Conservation (phyloP, 2,329 filamentous ascomycete genomes). For the Sphaerostilbella broomeana region DNA sequence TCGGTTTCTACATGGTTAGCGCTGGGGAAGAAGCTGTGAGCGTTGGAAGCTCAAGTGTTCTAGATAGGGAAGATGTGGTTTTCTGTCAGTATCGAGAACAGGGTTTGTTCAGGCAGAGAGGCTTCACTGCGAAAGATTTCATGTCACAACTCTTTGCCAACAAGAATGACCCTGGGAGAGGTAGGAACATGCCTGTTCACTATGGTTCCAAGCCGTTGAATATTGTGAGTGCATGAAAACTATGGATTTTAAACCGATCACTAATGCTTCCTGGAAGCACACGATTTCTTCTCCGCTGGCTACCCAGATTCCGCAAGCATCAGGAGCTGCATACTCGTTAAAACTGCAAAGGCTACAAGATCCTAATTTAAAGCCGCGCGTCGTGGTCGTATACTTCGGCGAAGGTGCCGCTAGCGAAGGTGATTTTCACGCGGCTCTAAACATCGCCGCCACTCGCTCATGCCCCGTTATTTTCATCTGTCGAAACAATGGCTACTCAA, state of each 20-base stretch:
- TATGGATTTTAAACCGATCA: background rate
- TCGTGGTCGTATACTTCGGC: slow-evolving; percentile 81
- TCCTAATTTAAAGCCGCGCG: slow-evolving; percentile 57
- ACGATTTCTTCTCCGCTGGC: slow-evolving; percentile 78
- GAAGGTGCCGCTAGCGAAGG: slow-evolving; percentile 87
- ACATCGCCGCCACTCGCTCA: slow-evolving; percentile 83
- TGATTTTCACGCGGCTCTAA: slow-evolving; percentile 85
- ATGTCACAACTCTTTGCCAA: slow-evolving; percentile 96
- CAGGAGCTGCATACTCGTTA: slow-evolving; percentile 79
- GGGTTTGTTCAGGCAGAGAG: slow-evolving; percentile 83
- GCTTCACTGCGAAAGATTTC: slow-evolving; percentile 80
- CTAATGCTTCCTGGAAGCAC: slow-evolving; percentile 45
- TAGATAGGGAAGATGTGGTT: slow-evolving; percentile 79
- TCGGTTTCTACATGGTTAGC: slow-evolving; percentile 97
- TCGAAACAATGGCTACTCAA: slow-evolving; percentile 88
- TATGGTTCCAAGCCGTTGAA: slow-evolving; percentile 81
- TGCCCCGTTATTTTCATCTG: slow-evolving; percentile 87
- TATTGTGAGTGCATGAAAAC: slow-evolving; percentile 51
- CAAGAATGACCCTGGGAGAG: slow-evolving; percentile 67
- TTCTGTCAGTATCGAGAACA: slow-evolving; percentile 95
- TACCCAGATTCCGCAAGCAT: slow-evolving; percentile 83
- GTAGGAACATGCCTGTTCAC: slow-evolving; percentile 96
- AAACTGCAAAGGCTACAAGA: slow-evolving; percentile 73
- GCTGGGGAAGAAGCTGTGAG: slow-evolving; percentile 92
- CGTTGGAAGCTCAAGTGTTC: slow-evolving; percentile 77